Conservation (phyloP, 2,329 filamentous ascomycete species). For the Fusarium irregulare region DNA sequence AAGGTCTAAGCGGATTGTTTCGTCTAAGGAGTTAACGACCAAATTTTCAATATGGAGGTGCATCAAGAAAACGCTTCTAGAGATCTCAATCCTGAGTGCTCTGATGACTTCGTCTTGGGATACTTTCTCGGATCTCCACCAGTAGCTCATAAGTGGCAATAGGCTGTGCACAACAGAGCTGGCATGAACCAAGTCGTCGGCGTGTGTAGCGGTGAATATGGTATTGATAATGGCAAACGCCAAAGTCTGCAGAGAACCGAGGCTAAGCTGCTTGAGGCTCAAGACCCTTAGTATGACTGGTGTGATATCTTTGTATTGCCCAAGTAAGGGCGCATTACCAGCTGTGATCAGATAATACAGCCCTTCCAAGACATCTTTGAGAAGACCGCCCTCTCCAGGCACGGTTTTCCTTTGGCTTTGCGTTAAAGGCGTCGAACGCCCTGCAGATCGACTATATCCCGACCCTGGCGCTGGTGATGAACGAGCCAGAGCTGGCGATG, state of each 20-base stretch:
- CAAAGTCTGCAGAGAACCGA: slow-evolving; percentile 74
- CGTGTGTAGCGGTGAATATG: slow-evolving; percentile 72
- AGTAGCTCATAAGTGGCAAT: slow-evolving; percentile 76
- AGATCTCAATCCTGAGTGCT: slow-evolving; percentile 79
- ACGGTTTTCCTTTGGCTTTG: slow-evolving; percentile 47
- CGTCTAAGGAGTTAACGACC: slow-evolving; percentile 56
- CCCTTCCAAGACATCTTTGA: slow-evolving; percentile 66
- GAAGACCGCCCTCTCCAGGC: slow-evolving; percentile 48
- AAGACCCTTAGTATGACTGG: slow-evolving; percentile 70
- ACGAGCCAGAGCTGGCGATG: slow-evolving; percentile 59
- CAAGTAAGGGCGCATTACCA: slow-evolving; percentile 74
- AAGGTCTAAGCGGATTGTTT: slow-evolving; percentile 59
- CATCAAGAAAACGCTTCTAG: slow-evolving; percentile 76
- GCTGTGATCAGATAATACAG: slow-evolving; percentile 72
- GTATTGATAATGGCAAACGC: slow-evolving; percentile 82
- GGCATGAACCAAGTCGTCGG: slow-evolving; percentile 74
- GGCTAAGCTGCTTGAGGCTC: slow-evolving; percentile 65
- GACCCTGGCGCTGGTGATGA: slow-evolving; percentile 60
- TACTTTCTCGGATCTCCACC: slow-evolving; percentile 80
- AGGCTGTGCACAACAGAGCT: slow-evolving; percentile 69
- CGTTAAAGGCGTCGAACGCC: slow-evolving; percentile 46
- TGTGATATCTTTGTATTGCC: slow-evolving; percentile 67
- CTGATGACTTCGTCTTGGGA: slow-evolving; percentile 70
- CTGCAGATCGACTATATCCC: slow-evolving; percentile 45
- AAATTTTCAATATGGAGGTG: slow-evolving; percentile 72